phyloP scores from a whole-genome alignment of 2,329 filamentous ascomycete genomes.

The Fusarium virguliforme region DNA sequence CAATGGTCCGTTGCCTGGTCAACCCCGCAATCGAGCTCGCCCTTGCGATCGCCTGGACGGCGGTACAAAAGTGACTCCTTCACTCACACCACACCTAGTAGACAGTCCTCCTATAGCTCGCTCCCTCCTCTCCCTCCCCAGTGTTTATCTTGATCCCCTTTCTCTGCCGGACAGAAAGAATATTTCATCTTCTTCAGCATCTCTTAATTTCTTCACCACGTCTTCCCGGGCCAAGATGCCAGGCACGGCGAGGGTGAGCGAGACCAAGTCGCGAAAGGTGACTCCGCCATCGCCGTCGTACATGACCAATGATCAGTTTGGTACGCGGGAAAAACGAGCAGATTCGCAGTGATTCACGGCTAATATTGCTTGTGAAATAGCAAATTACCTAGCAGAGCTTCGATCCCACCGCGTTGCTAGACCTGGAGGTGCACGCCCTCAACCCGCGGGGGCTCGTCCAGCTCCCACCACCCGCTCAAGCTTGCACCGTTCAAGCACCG shows the following conservation, averaged over 20 bases:
- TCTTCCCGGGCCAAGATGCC: conserved; percentile 48
- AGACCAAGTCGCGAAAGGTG: conserved; percentile 66
- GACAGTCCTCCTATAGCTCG: conserved; percentile 23
- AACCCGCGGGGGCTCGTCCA: conserved; percentile 60
- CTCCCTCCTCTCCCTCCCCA: conserved; percentile 21
- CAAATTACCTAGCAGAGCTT: conserved; percentile 79
- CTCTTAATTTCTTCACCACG: conserved; percentile 29
- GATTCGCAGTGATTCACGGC: conserved; percentile 24
- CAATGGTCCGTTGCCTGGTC: conserved; percentile 49
- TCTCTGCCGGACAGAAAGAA: conserved; percentile 44
- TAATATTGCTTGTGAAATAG: conserved; percentile 61
- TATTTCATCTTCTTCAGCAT: conserved; percentile 35
- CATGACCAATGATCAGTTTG: conserved; percentile 79
- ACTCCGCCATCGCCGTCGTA: conserved; percentile 75
- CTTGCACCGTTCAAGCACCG: conserved; percentile 49
- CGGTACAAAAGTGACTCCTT: conserved; percentile 41
- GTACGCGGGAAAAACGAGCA: conserved; percentile 57
- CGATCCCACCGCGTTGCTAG: conserved; percentile 77
- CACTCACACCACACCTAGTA: conserved; percentile 31
- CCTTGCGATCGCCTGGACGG: conserved; percentile 16
- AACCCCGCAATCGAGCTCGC: conserved; percentile 42
- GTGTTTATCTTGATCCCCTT: conserved; percentile 5
- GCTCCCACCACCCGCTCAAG: conserved; percentile 50
- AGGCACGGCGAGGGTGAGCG: conserved; percentile 55
- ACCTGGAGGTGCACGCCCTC: conserved; percentile 80